Conservation (phyloP, 1,284 basidiomycete genomes). For the Trametes hirsuta region DNA sequence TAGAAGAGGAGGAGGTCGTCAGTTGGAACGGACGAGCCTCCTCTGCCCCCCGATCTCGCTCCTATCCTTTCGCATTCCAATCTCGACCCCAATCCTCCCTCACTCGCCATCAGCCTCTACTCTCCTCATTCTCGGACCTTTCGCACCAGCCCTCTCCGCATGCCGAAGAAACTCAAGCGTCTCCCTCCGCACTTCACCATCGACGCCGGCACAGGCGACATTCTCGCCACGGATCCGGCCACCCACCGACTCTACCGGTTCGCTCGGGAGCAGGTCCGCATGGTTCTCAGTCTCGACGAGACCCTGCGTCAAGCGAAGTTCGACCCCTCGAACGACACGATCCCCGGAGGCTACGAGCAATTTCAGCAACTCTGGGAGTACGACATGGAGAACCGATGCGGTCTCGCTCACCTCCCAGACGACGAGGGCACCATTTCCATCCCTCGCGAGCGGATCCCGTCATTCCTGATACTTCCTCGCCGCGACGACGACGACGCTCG, state of each 20-base stretch:
- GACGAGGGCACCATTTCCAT: not conserved
- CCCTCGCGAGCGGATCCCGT: not conserved
- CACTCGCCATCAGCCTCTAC: not conserved
- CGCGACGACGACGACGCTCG: not conserved
- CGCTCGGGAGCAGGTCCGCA: not conserved
- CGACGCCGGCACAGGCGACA: not conserved
- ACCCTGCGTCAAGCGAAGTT: not conserved
- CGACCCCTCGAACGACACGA: not conserved
- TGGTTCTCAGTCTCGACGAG: not conserved
- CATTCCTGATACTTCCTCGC: not conserved
- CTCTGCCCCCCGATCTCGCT: not conserved
- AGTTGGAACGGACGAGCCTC: not conserved
- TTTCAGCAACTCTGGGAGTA: not conserved
- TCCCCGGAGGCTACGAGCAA: not conserved
- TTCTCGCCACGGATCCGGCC: not conserved
- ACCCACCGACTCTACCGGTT: not conserved
- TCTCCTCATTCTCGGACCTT: too few species aligned
- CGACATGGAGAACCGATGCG: not conserved
- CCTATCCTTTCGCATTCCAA: not conserved
- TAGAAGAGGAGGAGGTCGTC: not conserved
- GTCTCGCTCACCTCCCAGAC: not conserved
- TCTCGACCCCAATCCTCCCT: not conserved
- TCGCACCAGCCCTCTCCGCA: not conserved
- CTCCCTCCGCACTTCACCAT: not conserved
- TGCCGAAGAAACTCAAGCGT: not conserved